Evolutionary conservation across 225 moss, liverwort and hornwort species (phyloP), one percentile per base, ranked within the genome.

Genomic region (Physcomitrellopsis africana): DNA sequence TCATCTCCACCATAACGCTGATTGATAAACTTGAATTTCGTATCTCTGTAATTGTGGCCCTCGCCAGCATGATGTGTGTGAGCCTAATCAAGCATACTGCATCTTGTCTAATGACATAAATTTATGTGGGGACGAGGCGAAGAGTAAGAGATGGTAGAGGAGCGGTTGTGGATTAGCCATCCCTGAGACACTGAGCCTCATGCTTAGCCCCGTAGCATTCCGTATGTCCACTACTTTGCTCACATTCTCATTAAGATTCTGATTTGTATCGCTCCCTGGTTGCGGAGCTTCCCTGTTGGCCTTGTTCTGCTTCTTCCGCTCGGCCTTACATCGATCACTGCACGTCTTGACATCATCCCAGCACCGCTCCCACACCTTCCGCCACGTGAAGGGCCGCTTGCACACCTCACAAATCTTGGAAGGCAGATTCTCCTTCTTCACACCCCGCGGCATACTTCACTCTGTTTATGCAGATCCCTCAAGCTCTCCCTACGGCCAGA

Each of bases 291-390:
- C 76, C 23, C 73, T 73, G 59, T 76, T 89, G 51, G 69, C 37
- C 75, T 81, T 87, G 78, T 65, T 85, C 56, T 77, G 84, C 79
- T 79, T 89, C 84, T 82, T 88, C 24, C 92, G 85, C 74, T 89
- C 89, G 8, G 83, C 89, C 66, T 94, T 94, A 78, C 94, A 94
- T 19, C 92, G 90, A 72, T 92, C 89, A 55, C 94, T 92, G 81
- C 94, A 94, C 27, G 92, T 94, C 72, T 83, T 87, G 55, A 94
- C 86, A 57, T 94, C 94, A 42, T 92, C 91, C 94, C 94, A 94
- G 60, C 94, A 94, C 37, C 86, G 83, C 77, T 92, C 94, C 94
- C 92, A 94, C 70, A 87, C 92, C 82, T 94, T 94, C 74, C 92
- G 92, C 94, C 94, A 94, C 48, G 87, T 85, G 87, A 94, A 94